A percentile compares a stretch with the other conserved stretches of the same genome.
phyloP scores from a whole-genome alignment of 371 early-diverging fungal genomes.

The Entomophthora muscae region DNA sequence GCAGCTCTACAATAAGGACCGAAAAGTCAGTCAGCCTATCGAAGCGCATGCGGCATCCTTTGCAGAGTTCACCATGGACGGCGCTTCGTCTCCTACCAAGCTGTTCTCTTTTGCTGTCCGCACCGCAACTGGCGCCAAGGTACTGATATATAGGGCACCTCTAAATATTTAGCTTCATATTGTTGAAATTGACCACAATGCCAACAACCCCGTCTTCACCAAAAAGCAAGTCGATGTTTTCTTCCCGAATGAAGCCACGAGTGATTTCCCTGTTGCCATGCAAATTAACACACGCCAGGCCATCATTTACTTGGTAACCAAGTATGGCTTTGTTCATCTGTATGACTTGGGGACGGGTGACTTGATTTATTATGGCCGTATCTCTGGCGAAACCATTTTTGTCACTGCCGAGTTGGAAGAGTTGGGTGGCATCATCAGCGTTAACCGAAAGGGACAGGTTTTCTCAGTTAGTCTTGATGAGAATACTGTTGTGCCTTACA shows the following conservation, averaged over 20 bases:
- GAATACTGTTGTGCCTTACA: conserved; percentile 70
- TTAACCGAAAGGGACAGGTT: conserved; percentile 95
- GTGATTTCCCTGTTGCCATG: conserved; percentile 95
- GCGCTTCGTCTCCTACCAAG: conserved; percentile 53
- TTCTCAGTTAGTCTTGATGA: conserved; percentile 85
- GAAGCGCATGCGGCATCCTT: conserved; percentile 96
- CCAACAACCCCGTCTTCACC: conserved; percentile 71
- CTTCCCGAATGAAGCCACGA: conserved; percentile 86
- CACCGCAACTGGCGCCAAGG: conserved; percentile 58
- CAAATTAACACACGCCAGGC: conserved; percentile 83
- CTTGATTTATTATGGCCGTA: conserved; percentile 91
- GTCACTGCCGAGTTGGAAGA: conserved; percentile 78
- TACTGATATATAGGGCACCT: conserved; percentile 14
- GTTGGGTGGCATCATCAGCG: conserved; percentile 77
- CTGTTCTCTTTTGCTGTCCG: conserved; percentile 88
- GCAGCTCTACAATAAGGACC: conserved; percentile 88
- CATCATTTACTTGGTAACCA: conserved; percentile 86
- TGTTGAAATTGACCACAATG: conserved; percentile 90
- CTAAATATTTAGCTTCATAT: conserved; percentile 59
- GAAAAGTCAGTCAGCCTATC: conserved; percentile 82
- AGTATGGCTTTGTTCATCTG: conserved; percentile 92
- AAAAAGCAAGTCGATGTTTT: conserved; percentile 85
- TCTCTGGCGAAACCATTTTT: conserved; percentile 92
- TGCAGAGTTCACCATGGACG: conserved; percentile 72
- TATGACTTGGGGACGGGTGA: conserved; percentile 87